Percentiles rank a stretch among this genome's conserved stretches.
These are phyloP conservation scores for Beauveria asiatica DNA, from an alignment of 2,329 filamentous ascomycete genomes.

Conservation along the genomic window DNA sequence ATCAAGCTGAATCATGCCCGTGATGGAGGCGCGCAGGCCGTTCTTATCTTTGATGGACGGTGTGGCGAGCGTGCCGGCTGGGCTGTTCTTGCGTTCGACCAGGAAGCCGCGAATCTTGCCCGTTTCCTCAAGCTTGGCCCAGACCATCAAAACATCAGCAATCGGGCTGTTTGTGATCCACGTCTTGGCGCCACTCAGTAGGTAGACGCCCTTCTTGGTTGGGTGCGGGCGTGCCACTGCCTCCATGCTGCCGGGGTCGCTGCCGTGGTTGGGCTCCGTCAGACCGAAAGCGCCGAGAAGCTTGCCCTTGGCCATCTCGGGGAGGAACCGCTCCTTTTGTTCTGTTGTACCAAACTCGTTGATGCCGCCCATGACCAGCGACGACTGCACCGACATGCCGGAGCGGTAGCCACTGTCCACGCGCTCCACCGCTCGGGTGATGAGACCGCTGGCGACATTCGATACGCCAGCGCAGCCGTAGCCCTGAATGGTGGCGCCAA, in stretches of 20 bases:
- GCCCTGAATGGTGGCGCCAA: constrained; percentile 78
- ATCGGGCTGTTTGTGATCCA: constrained; percentile 97
- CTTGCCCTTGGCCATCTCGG: constrained; percentile 73
- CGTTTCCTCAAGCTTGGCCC: constrained; percentile 86
- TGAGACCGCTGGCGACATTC: constrained; percentile 80
- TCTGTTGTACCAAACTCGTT: constrained; percentile 80
- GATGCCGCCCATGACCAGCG: constrained; percentile 88
- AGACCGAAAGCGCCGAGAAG: constrained; percentile 79
- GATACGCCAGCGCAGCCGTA: constrained; percentile 85
- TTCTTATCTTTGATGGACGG: constrained; percentile 93
- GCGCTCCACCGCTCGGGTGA: constrained; percentile 82
- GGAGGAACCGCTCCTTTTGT: constrained; percentile 77
- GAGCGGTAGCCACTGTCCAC: constrained; percentile 89
- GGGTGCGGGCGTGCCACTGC: constrained; percentile 77
- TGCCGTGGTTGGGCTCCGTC: constrained; percentile 89
- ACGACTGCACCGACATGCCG: constrained; percentile 89
- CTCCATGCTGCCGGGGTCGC: constrained; percentile 87
- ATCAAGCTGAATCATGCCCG: constrained; percentile 96
- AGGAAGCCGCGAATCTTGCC: constrained; percentile 93
- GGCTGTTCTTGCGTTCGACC: constrained; percentile 76
- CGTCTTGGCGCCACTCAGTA: constrained; percentile 75
- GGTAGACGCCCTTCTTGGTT: constrained; percentile 72
- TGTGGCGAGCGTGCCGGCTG: constrained; percentile 81
- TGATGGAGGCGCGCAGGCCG: constrained; percentile 84
- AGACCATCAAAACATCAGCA: constrained; percentile 74